A percentile compares a stretch with the other conserved stretches of the same genome.
These are phyloP conservation scores for Rhododendron ferrugineum DNA, from an alignment of 148 eudicot genomes.

Conservation along the genomic window DNA sequence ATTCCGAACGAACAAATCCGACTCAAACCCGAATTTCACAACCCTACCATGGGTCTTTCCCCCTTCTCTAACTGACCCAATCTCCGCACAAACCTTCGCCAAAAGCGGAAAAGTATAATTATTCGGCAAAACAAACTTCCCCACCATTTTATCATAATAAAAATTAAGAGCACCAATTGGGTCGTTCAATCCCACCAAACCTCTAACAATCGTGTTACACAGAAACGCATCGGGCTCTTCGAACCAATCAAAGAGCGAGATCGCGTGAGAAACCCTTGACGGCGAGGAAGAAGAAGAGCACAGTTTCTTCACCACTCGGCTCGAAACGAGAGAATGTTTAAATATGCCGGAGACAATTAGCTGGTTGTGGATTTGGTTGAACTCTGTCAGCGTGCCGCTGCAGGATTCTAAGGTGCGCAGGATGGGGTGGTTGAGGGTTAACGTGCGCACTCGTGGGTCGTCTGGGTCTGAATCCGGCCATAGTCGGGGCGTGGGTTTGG, in stretches of 20 bases:
- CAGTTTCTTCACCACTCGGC: constrained; percentile 46
- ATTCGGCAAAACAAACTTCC: constrained; percentile 17
- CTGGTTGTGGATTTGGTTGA: constrained; percentile 51
- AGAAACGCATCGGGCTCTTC: constrained; percentile 54
- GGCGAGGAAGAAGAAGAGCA: constrained; percentile 28
- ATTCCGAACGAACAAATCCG: constrained; percentile 49
- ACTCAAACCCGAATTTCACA: constrained; percentile 40
- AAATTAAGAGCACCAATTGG: constrained; percentile 31
- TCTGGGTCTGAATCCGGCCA: constrained; percentile 20
- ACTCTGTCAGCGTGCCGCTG: constrained; percentile 20
- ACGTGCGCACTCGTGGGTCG: constrained; percentile 8
- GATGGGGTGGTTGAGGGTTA: constrained; percentile 39
- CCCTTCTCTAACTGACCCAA: constrained; percentile 18
- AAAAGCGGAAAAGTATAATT: constrained; percentile 24
- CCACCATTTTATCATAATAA: constrained; percentile 31
- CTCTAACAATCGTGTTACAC: constrained; percentile 48
- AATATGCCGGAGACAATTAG: constrained; percentile 41
- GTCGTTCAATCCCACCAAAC: constrained; percentile 35
- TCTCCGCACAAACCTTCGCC: constrained; percentile 24
- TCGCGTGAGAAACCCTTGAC: constrained; percentile 23
- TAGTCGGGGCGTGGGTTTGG: constrained; percentile 34
- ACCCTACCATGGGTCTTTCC: constrained; percentile 18
- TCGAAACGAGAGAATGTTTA: constrained; percentile 39
- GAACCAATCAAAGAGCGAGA: constrained; percentile 24
- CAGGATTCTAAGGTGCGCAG: constrained; percentile 39